Evolutionary conservation across 2,329 filamentous ascomycete genomes (phyloP), one percentile per base, ranked within the genome.

Genomic region (Fusarium nematophilum): DNA sequence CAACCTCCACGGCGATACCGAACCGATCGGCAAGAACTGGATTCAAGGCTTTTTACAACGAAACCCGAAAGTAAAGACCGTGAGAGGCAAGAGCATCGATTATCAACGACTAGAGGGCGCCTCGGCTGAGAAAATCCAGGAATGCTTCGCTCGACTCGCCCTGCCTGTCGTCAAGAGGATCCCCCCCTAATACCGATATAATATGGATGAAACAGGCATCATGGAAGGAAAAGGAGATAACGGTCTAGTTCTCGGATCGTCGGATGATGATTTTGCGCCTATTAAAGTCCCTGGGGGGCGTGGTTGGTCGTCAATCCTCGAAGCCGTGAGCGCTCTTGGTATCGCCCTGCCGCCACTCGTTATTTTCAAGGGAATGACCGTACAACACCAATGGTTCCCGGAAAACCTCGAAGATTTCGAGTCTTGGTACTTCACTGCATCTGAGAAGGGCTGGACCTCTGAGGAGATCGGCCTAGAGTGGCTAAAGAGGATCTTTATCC

Each of bases 161-260:
- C n/a, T n/a, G n/a, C n/a, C n/a, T n/a, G n/a, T n/a, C n/a, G n/a
- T n/a, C n/a, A n/a, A n/a, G n/a, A n/a, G n/a, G n/a, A n/a, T n/a
- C n/a, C n/a, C n/a, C n/a, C n/a, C n/a, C n/a, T n/a, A n/a, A 44
- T 44, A 44, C 23, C 40, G 40, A 6, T 42, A 42, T 27, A 42
- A 42, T 42, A 42, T 42, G 38, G 38, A 42, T 42, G 38, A 42
- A 13, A 42, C 18, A 5, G 21, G 38, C 13, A 42, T 42, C 5
- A 42, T 42, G 38, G 38, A 42, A 42, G 38, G 38, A 42, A 29
- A 26, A 42, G 38, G 38, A 13, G 38, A 29, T 26, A 42, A 42
- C 27, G 38, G 38, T 5, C 21, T 42, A 5, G 38, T 42, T 42
- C 38, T 42, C n/a, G 38, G 38, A 5, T 14, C 7, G 8, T 25